A percentile compares a stretch with the other conserved stretches of the same genome.
These are phyloP conservation scores for Boletus pseudo-olivaceus DNA, from an alignment of 768 basidiomycete genomes.

Conservation along the genomic window DNA sequence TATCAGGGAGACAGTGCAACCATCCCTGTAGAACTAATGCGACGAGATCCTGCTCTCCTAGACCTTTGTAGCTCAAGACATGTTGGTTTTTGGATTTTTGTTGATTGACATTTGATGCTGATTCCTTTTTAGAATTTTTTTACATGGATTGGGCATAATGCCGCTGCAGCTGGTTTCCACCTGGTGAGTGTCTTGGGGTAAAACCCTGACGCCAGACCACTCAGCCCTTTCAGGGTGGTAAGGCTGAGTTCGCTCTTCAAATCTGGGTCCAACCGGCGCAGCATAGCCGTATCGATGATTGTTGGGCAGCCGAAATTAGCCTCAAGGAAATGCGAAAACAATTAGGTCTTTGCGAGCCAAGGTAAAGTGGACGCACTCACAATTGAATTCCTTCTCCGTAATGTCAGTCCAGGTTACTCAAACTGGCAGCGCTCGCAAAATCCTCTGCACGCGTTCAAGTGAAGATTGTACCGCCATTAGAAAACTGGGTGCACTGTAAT, in stretches of 20 bases:
- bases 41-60: constrained; percentile 38
- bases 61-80: constrained; percentile 23
- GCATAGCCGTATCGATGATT: constrained; percentile 28
- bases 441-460: constrained; percentile 37
- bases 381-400: background rate
- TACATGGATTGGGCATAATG: constrained; percentile 23
- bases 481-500: constrained; percentile 47
- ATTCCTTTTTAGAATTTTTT: constrained; percentile 7
- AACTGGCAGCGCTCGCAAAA: constrained; percentile 35
- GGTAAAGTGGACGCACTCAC: constrained; percentile 27
- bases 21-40: constrained; percentile 39
- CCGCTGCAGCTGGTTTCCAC: constrained; percentile 20
- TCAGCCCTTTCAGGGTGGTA: constrained; percentile 35
- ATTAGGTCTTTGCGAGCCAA: constrained; percentile 34
- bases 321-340: constrained; percentile 30
- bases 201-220: background rate
- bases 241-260: constrained; percentile 32
- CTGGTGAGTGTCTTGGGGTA: constrained; percentile 13
- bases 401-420: constrained; percentile 30
- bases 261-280: constrained; percentile 26
- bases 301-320: constrained; percentile 34
- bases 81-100: constrained; percentile 9
- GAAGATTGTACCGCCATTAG: constrained; percentile 37
- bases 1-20: constrained; percentile 32
- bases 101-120: background rate